phyloP scores from a whole-genome alignment of 495 filamentous ascomycete genomes.

The Chaetomium fimeti region DNA sequence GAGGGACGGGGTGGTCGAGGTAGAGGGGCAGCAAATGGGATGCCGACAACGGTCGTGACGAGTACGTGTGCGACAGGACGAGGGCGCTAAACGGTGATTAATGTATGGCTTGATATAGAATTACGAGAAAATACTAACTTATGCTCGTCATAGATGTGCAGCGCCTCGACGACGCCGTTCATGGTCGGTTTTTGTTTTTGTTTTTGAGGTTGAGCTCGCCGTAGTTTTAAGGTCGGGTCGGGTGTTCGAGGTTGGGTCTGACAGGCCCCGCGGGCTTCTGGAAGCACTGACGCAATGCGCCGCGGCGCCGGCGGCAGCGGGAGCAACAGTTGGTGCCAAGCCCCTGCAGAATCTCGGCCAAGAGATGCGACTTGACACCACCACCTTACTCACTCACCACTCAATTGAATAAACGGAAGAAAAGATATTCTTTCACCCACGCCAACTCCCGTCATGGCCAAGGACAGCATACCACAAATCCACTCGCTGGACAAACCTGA shows the following conservation, averaged over 20 bases:
- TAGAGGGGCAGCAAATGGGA: conserved; percentile 78
- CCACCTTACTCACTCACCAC: neutral
- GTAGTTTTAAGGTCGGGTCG: neutral
- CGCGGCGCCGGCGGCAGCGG: neutral
- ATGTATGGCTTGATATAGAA: neutral
- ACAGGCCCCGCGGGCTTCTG: conserved; percentile 14
- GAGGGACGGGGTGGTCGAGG: conserved; percentile 75
- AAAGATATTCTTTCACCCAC: neutral
- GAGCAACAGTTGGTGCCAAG: neutral
- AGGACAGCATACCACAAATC: conserved; percentile 42
- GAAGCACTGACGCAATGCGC: conserved; percentile 35
- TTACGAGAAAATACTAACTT: conserved; percentile 55
- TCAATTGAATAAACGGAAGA: neutral
- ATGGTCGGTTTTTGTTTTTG: conserved; percentile 43
- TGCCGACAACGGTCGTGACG: conserved; percentile 75
- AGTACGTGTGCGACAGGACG: conserved; percentile 57
- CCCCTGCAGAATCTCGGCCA: conserved; percentile 8
- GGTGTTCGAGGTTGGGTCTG: conserved; percentile 9
- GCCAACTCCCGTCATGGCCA: conserved; percentile 37
- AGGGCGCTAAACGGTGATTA: conserved; percentile 32
- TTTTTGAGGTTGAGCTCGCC: neutral
- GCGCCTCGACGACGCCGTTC: conserved; percentile 86
- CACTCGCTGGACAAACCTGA: conserved; percentile 51
- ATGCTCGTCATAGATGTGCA: conserved; percentile 94
- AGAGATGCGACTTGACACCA: neutral